phyloP scores from a whole-genome alignment of 2,329 filamentous ascomycete species.

The Colletotrichum chlorophyti region DNA sequence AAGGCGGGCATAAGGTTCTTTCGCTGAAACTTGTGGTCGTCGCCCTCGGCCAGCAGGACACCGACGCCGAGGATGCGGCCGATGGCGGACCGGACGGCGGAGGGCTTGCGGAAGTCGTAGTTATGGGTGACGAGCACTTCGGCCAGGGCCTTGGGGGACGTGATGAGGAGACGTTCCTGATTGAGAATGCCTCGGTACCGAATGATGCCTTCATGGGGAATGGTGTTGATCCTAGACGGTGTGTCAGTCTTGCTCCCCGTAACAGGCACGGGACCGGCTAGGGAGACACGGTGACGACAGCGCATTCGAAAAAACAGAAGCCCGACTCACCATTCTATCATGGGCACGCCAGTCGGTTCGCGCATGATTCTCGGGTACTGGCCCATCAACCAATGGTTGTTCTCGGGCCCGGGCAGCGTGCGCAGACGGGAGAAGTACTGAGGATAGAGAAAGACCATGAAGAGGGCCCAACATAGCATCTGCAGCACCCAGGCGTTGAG shows the following conservation, averaged over 20 bases:
- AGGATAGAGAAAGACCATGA: constrained; percentile 54
- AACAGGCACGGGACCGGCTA: too few relatives aligned
- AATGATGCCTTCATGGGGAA: constrained; percentile 74
- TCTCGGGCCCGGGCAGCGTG: constrained; percentile 51
- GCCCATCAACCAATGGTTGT: constrained; percentile 54
- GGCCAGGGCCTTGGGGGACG: constrained; percentile 68
- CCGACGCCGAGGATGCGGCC: constrained; percentile 73
- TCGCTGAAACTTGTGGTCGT: constrained; percentile 83
- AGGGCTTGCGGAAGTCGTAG: constrained; percentile 74
- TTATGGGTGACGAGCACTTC: constrained; percentile 73
- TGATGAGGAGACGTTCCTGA: constrained; percentile 66
- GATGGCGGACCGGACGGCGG: constrained; percentile 59
- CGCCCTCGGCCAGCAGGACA: constrained; percentile 84
- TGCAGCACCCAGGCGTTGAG: constrained; percentile 42
- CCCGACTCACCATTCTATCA: constrained; percentile 54
- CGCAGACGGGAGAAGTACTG: constrained; percentile 57
- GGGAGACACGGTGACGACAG: too few relatives aligned
- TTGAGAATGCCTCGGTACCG: constrained; percentile 70
- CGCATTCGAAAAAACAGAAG: not conserved
- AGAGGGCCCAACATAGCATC: constrained; percentile 45
- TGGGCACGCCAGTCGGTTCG: constrained; percentile 50
- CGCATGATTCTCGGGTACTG: constrained; percentile 49
- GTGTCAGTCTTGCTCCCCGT: constrained; percentile 42
- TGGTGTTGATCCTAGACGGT: constrained; percentile 63
- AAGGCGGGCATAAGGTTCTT: constrained; percentile 85